phyloP scores from a whole-genome alignment of 75 land plant genomes.

The Pseudotsuga menziesii region DNA sequence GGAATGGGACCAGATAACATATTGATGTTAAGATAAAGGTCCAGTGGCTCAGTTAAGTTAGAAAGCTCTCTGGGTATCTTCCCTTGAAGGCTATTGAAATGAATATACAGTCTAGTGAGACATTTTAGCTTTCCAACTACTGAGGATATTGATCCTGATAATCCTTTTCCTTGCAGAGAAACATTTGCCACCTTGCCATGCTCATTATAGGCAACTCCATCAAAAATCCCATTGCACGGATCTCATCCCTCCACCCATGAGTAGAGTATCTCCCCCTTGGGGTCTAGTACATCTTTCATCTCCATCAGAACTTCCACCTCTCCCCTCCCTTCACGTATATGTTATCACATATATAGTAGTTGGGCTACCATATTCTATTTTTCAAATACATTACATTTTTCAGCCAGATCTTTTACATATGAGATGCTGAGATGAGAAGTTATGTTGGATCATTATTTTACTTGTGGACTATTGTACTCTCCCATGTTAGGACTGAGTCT shows the following conservation, averaged over 20 bases:
- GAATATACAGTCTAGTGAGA: constrained; percentile 73
- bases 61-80: constrained; percentile 65
- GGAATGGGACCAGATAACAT: constrained; percentile 76
- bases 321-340: constrained; percentile 21
- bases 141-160: constrained; percentile 58
- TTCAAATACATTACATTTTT: too few relatives aligned
- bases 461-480: too few relatives aligned
- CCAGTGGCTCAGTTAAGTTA: constrained; percentile 45
- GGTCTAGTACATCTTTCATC: constrained; percentile 68
- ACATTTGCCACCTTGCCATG: constrained; percentile 69
- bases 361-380: too few relatives aligned
- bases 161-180: constrained; percentile 70
- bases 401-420: too few relatives aligned
- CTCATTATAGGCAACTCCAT: constrained; percentile 73
- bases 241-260: constrained; percentile 60
- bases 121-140: constrained; percentile 48
- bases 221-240: constrained; percentile 64
- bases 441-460: too few relatives aligned
- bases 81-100: constrained; percentile 74
- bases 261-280: constrained; percentile 34
- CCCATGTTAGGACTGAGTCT: too few relatives aligned
- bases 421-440: too few relatives aligned
- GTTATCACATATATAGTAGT: too few relatives aligned
- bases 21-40: constrained; percentile 84
- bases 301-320: constrained; percentile 70